Conservation (phyloP, 306 rosid species). For the Notholithocarpus densiflorus region DNA sequence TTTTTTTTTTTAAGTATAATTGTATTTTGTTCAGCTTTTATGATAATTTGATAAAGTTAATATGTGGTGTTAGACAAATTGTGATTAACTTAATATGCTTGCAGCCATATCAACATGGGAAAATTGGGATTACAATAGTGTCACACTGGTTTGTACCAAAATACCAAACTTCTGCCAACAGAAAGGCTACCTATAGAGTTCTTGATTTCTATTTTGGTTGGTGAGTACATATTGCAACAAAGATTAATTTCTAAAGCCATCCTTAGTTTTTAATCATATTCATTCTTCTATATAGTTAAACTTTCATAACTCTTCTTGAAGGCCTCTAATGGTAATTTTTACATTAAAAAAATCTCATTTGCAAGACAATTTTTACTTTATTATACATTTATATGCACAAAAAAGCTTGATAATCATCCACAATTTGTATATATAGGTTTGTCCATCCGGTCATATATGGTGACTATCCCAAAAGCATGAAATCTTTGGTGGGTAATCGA, state of each 20-base stretch:
- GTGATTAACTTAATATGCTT: too few species aligned
- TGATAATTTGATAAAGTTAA: too few species aligned
- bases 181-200: slow-evolving; percentile 28
- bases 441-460: slow-evolving; percentile 54
- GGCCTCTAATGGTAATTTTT: too few species aligned
- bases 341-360: too few species aligned
- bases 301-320: too few species aligned
- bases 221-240: slow-evolving; percentile 15
- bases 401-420: not conserved
- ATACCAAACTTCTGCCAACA: slow-evolving; percentile 17
- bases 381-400: not conserved
- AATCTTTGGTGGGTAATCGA: slow-evolving; percentile 36
- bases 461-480: slow-evolving; percentile 48
- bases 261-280: too few species aligned
- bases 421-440: slow-evolving; percentile 36
- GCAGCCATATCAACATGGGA: slow-evolving; percentile 36
- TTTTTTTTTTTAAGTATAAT: too few species aligned
- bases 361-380: too few species aligned
- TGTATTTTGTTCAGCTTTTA: too few species aligned
- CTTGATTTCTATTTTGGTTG: slow-evolving; percentile 43
- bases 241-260: too few species aligned
- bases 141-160: slow-evolving; percentile 32
- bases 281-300: too few species aligned
- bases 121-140: slow-evolving; percentile 32
- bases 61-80: too few species aligned